Evolutionary conservation across 192 early-diverging fungal species (phyloP), one percentile per base, ranked within the genome.

Genomic region (Umbelopsis sp.): DNA sequence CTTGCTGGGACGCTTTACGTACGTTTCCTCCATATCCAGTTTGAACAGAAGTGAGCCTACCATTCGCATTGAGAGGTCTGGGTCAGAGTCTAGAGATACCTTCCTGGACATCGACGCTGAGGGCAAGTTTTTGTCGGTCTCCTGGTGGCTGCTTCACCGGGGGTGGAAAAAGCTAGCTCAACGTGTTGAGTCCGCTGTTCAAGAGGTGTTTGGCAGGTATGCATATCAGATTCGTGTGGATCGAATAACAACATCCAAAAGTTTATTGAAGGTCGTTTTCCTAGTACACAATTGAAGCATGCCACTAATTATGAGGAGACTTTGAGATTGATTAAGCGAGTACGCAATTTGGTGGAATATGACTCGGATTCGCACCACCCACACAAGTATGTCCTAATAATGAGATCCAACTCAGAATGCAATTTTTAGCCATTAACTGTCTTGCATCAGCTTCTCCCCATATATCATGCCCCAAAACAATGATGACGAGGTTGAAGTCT

Each of bases 141-240:
- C 85, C 71, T 97, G 94, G 94, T 97, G 91, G 88, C 80, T 99
- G 27, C 72, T 99, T 66, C 91, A 98, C 71, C 84, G 87, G 64
- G 96, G 96, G 0, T 96, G 94, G 92, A 90, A 86, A 68, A 73
- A 79, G 58, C 84, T 88, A 68, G 87, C 90, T 69, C 84, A 81
- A n/a, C 77, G 82, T 51, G 88, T 98, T 45, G 74, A 83, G 21
- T 69, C 75, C 13, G 92, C 91, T 11, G 90, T 94, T 16, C 85
- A 93, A 66, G 78, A 86, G 30, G 73, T 84, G 20, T 58, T 92
- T 47, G 82, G 82, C 52, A 71, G 82, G 89, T 93, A 82, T 61
- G 21, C 30, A 3, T 55, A 75, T 47, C 51, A 78, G 30, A 71
- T 69, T 48, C 66, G 79, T 25, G 61, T 71, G 1, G 46, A 74